Percentiles rank a stretch among this genome's conserved stretches.
phyloP scores from a whole-genome alignment of 2,329 filamentous ascomycete species.

The Talaromyces sp. region DNA sequence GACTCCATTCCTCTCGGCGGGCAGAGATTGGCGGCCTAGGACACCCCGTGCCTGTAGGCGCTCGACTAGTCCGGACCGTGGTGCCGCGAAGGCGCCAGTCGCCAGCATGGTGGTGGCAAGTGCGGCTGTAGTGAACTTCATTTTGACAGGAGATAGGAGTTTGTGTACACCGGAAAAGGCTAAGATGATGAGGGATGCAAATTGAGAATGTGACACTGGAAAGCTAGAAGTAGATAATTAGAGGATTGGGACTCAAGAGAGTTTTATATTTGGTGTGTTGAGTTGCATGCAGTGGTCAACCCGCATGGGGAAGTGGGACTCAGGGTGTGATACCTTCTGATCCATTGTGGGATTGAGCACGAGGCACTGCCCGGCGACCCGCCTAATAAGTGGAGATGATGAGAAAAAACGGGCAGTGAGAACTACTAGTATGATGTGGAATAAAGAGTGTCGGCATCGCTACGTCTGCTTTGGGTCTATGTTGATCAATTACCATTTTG shows the following conservation, averaged over 20 bases:
- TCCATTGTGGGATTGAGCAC: slow-evolving; percentile 2
- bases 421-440: neutral
- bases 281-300: slow-evolving; percentile 20
- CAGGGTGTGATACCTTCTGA: slow-evolving; percentile 5
- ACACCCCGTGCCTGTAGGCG: slow-evolving; percentile 33
- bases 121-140: slow-evolving; percentile 31
- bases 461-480: neutral
- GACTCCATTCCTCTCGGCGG: slow-evolving; percentile 19
- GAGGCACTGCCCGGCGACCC: slow-evolving; percentile 3
- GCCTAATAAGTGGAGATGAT: slow-evolving; percentile 1
- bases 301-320: slow-evolving; percentile 25
- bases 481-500: slow-evolving; percentile 16
- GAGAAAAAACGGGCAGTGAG: neutral
- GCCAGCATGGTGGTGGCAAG: slow-evolving; percentile 28
- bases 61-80: slow-evolving; percentile 30
- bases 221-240: neutral
- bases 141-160: slow-evolving; percentile 18
- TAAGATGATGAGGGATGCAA: neutral
- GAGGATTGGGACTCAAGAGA: neutral
- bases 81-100: slow-evolving; percentile 30
- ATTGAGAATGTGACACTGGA: neutral
- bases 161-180: neutral
- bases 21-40: slow-evolving; percentile 29
- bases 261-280: slow-evolving; percentile 17
- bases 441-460: neutral